Evolutionary conservation across 257 asterid species (phyloP), one percentile per base, ranked within the genome.

Genomic region (Verbena officinalis): DNA sequence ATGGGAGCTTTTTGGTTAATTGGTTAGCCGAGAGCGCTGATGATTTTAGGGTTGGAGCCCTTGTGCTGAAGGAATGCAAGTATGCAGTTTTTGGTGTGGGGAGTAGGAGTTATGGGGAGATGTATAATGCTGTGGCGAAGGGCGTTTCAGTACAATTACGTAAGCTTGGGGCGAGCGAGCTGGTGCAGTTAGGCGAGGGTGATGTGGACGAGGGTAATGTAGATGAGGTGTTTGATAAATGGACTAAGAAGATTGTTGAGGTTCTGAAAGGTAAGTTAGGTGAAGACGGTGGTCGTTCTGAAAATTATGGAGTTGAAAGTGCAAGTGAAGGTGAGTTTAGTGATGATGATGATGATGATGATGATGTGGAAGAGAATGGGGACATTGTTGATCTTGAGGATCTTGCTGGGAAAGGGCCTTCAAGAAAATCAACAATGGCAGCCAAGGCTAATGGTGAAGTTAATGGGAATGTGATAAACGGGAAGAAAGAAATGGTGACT

Each of bases 401-500:
- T 74, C 75, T 93, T 73, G 99, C 96, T 0, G 99, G 99, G 4
- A 93, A 86, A 80, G 95, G 77, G 36, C 95, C 95, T 16, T 78
- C 95, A 0, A 84, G 95, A 62, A 88, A 64, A 65, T 77, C 84
- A n/a, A 14, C 16, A 52, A 71, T 59, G 49, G 81, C 31, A 16
- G 75, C 72, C 53, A 82, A 70, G 74, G 78, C 71, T 53, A 89
- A 87, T 82, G 96, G 85, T 40, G 72, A 81, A 51, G 59, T 66
- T 67, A 86, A 89, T 67, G 96, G 86, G 11, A 83, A 75, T 17
- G 60, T 67, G 9, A 40, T 43, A 20, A 86, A 82, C 65, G 95
- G 95, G 65, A 85, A 78, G 87, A 90, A 86, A 75, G 96, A 88
- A 73, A 93, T 93, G 99, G 95, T 93, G 74, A 90, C 97, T 7